A percentile compares a stretch with the other conserved stretches of the same genome.
phyloP scores from a whole-genome alignment of 2,329 filamentous ascomycete genomes.

The Neonectria ditissima region DNA sequence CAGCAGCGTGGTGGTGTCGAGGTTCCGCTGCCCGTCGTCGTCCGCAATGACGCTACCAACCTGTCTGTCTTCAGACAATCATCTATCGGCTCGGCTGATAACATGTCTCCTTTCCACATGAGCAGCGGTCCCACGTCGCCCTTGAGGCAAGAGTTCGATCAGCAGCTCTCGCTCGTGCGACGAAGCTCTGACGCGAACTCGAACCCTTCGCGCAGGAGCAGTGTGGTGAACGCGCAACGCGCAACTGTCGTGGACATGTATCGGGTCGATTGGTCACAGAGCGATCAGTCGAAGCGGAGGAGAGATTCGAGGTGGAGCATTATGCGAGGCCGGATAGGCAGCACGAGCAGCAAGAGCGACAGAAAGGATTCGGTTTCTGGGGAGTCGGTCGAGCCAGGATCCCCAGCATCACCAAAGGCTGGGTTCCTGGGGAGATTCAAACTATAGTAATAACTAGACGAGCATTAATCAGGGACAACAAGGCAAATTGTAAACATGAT shows the following conservation, averaged over 20 bases:
- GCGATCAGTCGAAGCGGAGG: constrained; percentile 59
- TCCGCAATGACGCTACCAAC: constrained; percentile 31
- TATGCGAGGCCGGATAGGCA: constrained; percentile 53
- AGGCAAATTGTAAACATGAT: constrained; percentile 10
- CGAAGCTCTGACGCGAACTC: constrained; percentile 35
- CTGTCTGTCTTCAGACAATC: constrained; percentile 21
- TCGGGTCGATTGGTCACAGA: constrained; percentile 70
- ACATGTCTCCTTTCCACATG: constrained; percentile 30
- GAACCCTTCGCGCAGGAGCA: constrained; percentile 34
- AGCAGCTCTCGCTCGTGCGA: constrained; percentile 17
- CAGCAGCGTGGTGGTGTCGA: constrained; percentile 10
- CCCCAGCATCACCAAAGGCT: constrained; percentile 50
- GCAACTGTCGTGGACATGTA: constrained; percentile 47
- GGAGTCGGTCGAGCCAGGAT: constrained; percentile 17
- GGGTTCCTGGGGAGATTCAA: constrained; percentile 60
- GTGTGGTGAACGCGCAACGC: constrained; percentile 34
- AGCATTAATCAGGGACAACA: neutral
- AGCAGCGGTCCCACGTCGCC: constrained; percentile 32
- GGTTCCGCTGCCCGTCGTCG: constrained; percentile 17
- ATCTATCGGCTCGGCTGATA: constrained; percentile 36
- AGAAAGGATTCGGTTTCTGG: constrained; percentile 38
- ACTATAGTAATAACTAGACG: constrained; percentile 46
- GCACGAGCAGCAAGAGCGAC: constrained; percentile 44
- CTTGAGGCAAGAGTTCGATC: constrained; percentile 35
- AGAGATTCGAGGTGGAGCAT: constrained; percentile 64